phyloP scores from a whole-genome alignment of 208 protist genomes.

The Naegleria fowleri region DNA sequence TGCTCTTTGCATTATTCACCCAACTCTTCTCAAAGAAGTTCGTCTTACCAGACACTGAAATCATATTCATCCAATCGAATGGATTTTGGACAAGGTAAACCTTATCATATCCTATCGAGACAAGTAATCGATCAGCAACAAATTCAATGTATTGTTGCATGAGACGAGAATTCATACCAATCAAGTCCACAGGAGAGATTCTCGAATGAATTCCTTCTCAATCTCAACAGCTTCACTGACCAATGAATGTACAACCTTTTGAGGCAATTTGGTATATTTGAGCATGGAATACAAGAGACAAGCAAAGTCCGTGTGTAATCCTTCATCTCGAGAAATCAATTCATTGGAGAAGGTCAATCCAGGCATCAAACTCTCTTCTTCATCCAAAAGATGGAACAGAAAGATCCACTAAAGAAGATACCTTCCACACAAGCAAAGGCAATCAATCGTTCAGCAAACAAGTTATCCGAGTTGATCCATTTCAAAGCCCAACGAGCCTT shows the following conservation, averaged over 20 bases:
- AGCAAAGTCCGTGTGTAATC: slow-evolving; percentile 97
- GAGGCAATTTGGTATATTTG: slow-evolving; percentile 70
- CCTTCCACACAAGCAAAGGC: slow-evolving; percentile 98
- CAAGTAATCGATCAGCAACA: slow-evolving; percentile 95
- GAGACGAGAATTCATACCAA: slow-evolving; percentile 96
- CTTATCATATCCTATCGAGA: slow-evolving; percentile 85
- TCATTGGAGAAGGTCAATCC: slow-evolving; percentile 98
- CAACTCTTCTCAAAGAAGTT: slow-evolving; percentile 99
- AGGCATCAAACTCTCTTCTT: slow-evolving; percentile 98
- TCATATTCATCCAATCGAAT: slow-evolving; percentile 99
- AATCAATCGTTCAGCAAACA: slow-evolving; percentile 91
- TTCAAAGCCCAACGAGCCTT: slow-evolving; percentile 97
- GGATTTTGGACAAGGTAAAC: slow-evolving; percentile 93
- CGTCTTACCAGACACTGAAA: slow-evolving; percentile 95
- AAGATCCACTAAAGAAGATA: slow-evolving; percentile 98
- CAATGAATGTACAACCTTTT: slow-evolving; percentile 70
- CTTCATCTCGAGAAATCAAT: slow-evolving; percentile 97
- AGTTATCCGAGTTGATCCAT: slow-evolving; percentile 52
- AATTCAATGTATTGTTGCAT: slow-evolving; percentile 99
- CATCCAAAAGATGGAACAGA: slow-evolving; percentile 98
- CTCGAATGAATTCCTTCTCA: slow-evolving; percentile 94
- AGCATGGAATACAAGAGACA: slow-evolving; percentile 91
- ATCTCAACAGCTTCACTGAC: slow-evolving; percentile 87
- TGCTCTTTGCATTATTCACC: slow-evolving; percentile 96
- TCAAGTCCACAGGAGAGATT: slow-evolving; percentile 93